These are phyloP conservation scores for Alternaria sp. DNA, from an alignment of 2,329 filamentous ascomycete genomes.

Conservation along the genomic window DNA sequence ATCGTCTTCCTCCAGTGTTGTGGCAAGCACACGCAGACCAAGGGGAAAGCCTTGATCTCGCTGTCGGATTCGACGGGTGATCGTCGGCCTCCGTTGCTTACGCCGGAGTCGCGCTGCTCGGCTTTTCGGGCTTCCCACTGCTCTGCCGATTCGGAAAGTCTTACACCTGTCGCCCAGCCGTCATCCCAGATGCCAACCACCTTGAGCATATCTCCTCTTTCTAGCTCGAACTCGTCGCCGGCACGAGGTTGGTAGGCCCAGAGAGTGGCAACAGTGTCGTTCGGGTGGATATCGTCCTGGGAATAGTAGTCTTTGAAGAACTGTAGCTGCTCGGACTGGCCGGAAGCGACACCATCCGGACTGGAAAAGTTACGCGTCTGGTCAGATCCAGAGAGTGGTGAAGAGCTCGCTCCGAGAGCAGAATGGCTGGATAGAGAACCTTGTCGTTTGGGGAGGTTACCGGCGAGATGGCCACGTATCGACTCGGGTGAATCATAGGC, in stretches of 20 bases:
- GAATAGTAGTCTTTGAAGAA: slow-evolving; percentile 99
- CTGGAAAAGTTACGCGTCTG: slow-evolving; percentile 76
- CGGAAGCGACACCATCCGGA: slow-evolving; percentile 80
- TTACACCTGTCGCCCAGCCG: slow-evolving; percentile 93
- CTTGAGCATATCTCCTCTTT: slow-evolving; percentile 97
- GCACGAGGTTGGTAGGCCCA: slow-evolving; percentile 98
- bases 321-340: slow-evolving; percentile 91
- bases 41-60: slow-evolving; percentile 96
- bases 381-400: slow-evolving; percentile 64
- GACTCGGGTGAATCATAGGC: slow-evolving; percentile 71
- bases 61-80: slow-evolving; percentile 57
- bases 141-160: slow-evolving; percentile 82
- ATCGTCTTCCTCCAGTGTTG: slow-evolving; percentile 98
- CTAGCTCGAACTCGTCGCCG: slow-evolving; percentile 88
- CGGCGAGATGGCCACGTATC: slow-evolving; percentile 53
- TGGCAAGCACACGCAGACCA: slow-evolving; percentile 94
- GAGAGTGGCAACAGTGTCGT: slow-evolving; percentile 86
- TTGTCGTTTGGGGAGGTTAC: slow-evolving; percentile 68
- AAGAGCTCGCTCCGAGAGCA: slow-evolving; percentile 71
- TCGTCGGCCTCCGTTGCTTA: slow-evolving; percentile 74
- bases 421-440: slow-evolving; percentile 92
- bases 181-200: slow-evolving; percentile 99
- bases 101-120: slow-evolving; percentile 87
- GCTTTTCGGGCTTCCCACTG: slow-evolving; percentile 83
- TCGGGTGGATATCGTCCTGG: slow-evolving; percentile 90